Percentiles rank a stretch among this genome's conserved stretches.
Conservation (phyloP, 495 filamentous ascomycete genomes). For the Letharia lupina region DNA sequence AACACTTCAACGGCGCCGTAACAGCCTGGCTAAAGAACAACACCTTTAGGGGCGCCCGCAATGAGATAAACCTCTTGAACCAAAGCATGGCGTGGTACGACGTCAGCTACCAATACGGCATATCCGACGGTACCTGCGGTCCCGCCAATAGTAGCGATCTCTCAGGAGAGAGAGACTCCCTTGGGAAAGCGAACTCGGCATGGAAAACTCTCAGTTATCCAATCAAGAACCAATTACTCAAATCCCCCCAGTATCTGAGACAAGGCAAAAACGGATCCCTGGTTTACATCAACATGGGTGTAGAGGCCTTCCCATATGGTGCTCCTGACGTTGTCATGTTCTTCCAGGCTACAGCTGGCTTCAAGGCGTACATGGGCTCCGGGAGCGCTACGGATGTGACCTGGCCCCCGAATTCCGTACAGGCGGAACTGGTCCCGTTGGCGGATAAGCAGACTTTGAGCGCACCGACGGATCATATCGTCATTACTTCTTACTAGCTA, state of each 20-base stretch:
- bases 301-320: not conserved
- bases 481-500: constrained; percentile 18
- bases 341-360: constrained; percentile 21
- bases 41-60: constrained; percentile 9
- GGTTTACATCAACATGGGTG: constrained; percentile 16
- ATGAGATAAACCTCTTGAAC: constrained; percentile 14
- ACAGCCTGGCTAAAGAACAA: constrained; percentile 14
- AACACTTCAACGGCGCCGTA: constrained; percentile 16
- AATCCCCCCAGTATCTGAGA: constrained; percentile 9
- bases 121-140: constrained; percentile 15
- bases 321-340: constrained; percentile 11
- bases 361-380: constrained; percentile 18
- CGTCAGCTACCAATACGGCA: constrained; percentile 20
- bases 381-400: constrained; percentile 16
- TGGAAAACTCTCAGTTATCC: not conserved
- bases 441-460: constrained; percentile 18
- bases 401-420: not conserved
- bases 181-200: constrained; percentile 15
- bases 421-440: not conserved
- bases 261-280: constrained; percentile 12
- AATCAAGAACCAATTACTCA: constrained; percentile 3
- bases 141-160: not conserved
- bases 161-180: constrained; percentile 6
- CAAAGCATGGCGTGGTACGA: constrained; percentile 13
- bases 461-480: constrained; percentile 13